Conservation (phyloP, 805 yeast genomes). For the Brettanomyces bruxellensis region DNA sequence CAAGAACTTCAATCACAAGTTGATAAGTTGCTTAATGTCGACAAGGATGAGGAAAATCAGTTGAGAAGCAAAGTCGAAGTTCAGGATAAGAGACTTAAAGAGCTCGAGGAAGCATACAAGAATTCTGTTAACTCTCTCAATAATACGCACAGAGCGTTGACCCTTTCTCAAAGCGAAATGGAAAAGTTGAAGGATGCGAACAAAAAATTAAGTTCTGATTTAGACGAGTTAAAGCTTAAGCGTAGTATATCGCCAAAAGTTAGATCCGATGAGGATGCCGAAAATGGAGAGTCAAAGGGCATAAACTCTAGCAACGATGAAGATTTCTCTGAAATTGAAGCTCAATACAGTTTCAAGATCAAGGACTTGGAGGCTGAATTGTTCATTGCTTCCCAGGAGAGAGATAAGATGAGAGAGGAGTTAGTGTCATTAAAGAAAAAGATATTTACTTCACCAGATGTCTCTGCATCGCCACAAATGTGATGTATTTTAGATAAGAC, state of each 20-base stretch:
- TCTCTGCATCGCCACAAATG: neutral
- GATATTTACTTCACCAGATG: conserved; percentile 21
- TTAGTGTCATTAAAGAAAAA: conserved; percentile 52
- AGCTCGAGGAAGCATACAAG: conserved; percentile 57
- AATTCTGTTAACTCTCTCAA: conserved; percentile 64
- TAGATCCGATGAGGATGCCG: neutral
- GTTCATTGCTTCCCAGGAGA: conserved; percentile 71
- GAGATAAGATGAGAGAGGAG: conserved; percentile 66
- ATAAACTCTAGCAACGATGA: conserved; percentile 12
- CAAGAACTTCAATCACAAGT: conserved; percentile 44
- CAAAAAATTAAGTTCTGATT: conserved; percentile 49
- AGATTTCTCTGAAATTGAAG: conserved; percentile 25
- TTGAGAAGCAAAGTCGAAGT: conserved; percentile 26
- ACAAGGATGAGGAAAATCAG: conserved; percentile 25
- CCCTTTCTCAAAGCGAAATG: conserved; percentile 64
- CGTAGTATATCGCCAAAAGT: neutral
- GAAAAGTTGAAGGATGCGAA: conserved; percentile 48
- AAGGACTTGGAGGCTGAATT: conserved; percentile 81
- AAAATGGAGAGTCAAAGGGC: conserved; percentile 2
- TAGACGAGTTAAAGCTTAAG: conserved; percentile 54
- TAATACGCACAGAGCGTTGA: conserved; percentile 68
- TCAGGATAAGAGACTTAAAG: conserved; percentile 10
- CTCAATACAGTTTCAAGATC: conserved; percentile 66
- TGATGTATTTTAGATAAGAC: neutral
- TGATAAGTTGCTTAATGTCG: conserved; percentile 42